Base-by-base conservation (phyloP, 495 filamentous ascomycete species). In the Aspergillus avenaceus region DNA sequence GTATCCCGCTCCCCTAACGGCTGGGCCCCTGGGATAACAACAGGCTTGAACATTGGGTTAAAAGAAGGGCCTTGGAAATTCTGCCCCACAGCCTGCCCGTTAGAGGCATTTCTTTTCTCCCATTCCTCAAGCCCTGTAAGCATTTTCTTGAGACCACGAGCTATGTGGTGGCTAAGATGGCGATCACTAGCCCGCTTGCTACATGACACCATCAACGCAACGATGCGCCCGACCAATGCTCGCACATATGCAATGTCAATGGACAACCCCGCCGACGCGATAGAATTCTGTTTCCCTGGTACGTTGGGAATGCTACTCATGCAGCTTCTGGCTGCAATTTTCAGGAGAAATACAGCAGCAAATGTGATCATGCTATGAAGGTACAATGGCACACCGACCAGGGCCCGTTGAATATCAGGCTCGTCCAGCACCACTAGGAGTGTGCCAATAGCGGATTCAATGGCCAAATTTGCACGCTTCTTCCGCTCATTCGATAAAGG, bases 301-400 rank as follows among this genome's bases (percentile, higher is more conserved):
- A 52, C 46, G 6, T 58, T 55, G 19, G 60, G 40, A 29, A 63
- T 46, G 37, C 62, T 58, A 47, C 60, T 61, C 21, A 73, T 70
- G 59, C 68, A 73, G 22, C 61, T 53, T 41, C 77, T 77, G 41
- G 62, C 73, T 7, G 70, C 70, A 23, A 80, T 74, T 47, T 81
- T 81, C 25, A 81, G 54, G 3, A 81, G 55, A 44, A 81, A 81
- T 3, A 81, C 77, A 7, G 70, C 72, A 2, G 78, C 78, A 53
- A 79, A 80, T 0, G 77, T 76, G 41, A 80, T 79, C 77, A 80
- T 81, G 50, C 74, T 75, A 61, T 80, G 74, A 9, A 79, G 66
- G 51, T 80, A 81, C 12, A 76, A 56, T 21, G 77, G 77, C 4
- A 79, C 72, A 9, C 77, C 78, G 32, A 78, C 74, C 37, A 81